Evolutionary conservation across 352 stramenopile genomes (phyloP).

Genomic region (Blastocystis sp.): DNA sequence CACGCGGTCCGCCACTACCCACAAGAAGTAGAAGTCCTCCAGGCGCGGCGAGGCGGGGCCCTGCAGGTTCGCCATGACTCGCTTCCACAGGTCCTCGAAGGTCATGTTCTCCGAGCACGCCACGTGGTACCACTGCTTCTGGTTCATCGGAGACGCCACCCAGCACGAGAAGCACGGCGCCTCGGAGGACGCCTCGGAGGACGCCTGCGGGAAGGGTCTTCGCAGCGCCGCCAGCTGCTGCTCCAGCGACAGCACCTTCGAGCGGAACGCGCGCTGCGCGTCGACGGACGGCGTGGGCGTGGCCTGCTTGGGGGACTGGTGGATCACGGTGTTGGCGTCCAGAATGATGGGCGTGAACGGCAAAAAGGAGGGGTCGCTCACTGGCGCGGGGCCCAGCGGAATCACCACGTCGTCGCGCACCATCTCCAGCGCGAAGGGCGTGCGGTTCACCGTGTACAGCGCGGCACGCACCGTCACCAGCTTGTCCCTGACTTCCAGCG

Average conservation of each 20-base stretch:
- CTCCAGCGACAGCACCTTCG: background rate
- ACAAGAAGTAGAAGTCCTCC: constrained; percentile 37
- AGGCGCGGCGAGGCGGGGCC: background rate
- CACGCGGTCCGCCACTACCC: background rate
- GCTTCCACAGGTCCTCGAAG: constrained; percentile 25
- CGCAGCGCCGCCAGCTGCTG: background rate
- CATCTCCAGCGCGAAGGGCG: constrained; percentile 15
- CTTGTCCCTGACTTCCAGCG: background rate
- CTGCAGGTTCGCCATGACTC: background rate
- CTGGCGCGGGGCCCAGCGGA: background rate
- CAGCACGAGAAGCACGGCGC: background rate
- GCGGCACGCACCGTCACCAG: background rate
- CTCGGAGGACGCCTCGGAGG: background rate
- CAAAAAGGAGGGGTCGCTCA: background rate
- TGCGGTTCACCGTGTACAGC: constrained; percentile 38
- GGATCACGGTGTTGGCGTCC: background rate
- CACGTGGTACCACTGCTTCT: constrained; percentile 11
- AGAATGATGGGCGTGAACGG: constrained; percentile 5
- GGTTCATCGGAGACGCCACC: constrained; percentile 36
- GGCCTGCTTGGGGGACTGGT: background rate
- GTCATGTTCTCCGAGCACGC: background rate
- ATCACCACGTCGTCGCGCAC: background rate
- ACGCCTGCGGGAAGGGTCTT: background rate
- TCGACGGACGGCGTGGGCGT: background rate
- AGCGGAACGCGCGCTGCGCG: background rate